Percentiles rank a stretch among this genome's conserved stretches.
Conservation (phyloP, 2,329 filamentous ascomycete genomes). For the Claviceps maximensis region DNA sequence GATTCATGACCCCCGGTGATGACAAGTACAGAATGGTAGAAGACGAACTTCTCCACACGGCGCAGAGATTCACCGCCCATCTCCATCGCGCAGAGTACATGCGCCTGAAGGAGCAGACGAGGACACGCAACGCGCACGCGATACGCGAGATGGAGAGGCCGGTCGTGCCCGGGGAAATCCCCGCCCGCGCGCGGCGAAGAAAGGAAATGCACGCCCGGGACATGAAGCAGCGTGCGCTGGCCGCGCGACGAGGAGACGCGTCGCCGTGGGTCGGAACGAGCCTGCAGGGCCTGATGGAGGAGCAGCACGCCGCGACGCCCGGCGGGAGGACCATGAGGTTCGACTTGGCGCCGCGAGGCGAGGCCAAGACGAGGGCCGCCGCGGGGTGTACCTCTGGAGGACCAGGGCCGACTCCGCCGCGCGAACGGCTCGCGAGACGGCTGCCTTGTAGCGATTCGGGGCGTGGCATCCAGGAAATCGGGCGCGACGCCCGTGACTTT, state of each 20-base stretch:
- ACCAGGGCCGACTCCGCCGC: background rate
- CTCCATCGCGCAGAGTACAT: constrained; percentile 68
- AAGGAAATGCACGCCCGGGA: constrained; percentile 10
- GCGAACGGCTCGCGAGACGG: background rate
- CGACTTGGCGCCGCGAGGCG: background rate
- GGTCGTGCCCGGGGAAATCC: constrained; percentile 23
- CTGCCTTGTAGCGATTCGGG: background rate
- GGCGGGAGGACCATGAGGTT: constrained; percentile 11
- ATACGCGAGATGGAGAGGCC: constrained; percentile 39
- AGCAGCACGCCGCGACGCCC: constrained; percentile 17
- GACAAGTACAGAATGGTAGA: constrained; percentile 73
- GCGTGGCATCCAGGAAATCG: background rate
- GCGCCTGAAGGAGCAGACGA: constrained; percentile 46
- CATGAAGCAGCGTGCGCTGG: constrained; percentile 13
- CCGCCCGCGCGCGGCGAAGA: constrained; percentile 11
- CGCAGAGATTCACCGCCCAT: constrained; percentile 58
- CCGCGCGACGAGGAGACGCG: background rate
- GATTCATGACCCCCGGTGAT: constrained; percentile 58
- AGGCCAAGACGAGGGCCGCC: background rate
- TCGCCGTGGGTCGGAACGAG: constrained; percentile 18
- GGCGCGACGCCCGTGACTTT: too few relatives aligned
- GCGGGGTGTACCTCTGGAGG: constrained; percentile 11
- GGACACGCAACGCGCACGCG: constrained; percentile 37
- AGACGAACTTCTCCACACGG: constrained; percentile 59
- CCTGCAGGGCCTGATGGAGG: constrained; percentile 30